Percentiles rank a stretch among this genome's conserved stretches.
Evolutionary conservation across 768 basidiomycete species (phyloP).

Genomic region (Trametopsis cervina): DNA sequence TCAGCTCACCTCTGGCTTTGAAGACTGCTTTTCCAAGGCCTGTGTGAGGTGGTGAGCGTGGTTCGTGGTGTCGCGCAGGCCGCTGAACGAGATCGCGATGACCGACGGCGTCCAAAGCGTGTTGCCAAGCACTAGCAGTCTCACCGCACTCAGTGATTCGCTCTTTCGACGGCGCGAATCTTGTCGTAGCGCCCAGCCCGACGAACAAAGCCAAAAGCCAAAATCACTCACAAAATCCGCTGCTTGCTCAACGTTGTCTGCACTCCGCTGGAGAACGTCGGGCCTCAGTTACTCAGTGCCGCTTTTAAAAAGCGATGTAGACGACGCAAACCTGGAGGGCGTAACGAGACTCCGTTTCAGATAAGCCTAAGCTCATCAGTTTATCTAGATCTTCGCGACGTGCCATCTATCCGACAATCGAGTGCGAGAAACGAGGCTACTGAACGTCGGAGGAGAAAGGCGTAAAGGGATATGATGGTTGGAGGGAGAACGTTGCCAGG

Average conservation of each 20-base stretch:
- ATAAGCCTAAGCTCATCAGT: conserved; percentile 1
- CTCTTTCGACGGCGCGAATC: too few species aligned
- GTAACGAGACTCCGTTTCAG: not conserved
- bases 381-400: conserved; percentile 6
- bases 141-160: too few species aligned
- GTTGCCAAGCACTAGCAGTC: conserved; percentile 13
- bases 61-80: conserved; percentile 2
- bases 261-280: not conserved
- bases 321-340: conserved; percentile 4
- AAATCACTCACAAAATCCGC: conserved; percentile 12
- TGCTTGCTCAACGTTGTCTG: conserved; percentile 6
- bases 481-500: not conserved
- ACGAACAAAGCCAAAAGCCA: conserved; percentile 1
- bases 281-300: too few species aligned
- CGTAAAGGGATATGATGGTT: not conserved
- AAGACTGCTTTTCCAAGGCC: conserved; percentile 17
- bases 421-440: not conserved
- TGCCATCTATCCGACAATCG: not conserved
- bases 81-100: conserved; percentile 1
- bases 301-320: too few species aligned
- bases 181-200: not conserved
- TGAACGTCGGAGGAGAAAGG: not conserved
- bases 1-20: conserved; percentile 24
- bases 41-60: conserved; percentile 7
- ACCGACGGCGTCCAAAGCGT: not conserved